Evolutionary conservation across 176 grass and related monocot species (phyloP), one percentile per base, ranked within the genome.

Genomic region (Guadua angustifolia): DNA sequence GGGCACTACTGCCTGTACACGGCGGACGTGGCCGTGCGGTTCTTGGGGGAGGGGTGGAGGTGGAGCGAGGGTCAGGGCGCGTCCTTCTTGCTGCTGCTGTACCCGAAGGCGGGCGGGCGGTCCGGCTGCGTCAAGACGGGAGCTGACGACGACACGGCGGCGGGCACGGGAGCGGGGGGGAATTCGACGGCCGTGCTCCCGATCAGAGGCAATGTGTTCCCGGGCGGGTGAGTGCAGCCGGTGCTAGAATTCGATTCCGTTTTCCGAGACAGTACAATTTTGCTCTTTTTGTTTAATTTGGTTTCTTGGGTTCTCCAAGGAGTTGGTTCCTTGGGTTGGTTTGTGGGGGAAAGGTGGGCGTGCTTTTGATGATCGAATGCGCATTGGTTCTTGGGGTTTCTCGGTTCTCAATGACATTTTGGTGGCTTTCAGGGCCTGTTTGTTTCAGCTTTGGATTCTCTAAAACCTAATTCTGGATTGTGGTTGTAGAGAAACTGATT

Each of bases 21-120:
- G 5, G 16, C 43, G 43, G 89, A 74, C 56, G 67, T 67, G 19
- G 46, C 90, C 1, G 29, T 82, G 63, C 69, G 55, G 85, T 44
- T 85, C 24, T 8, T 88, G 47, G 62, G 1, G 49, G 52, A 39
- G 66, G 45, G 17, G 38, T 45, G 73, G 86, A 75, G 15, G 80
- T 39, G 24, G 76, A 18, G 40, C 51, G 46, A 16, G 5, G 5
- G 56, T 9, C 5, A 2, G 17, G 75, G 57, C 13, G 24, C 64
- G 10, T 94, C 94, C 9, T 97, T 97, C 76, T 68, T 97, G 68
- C 69, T 97, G 50, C 95, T 86, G 43, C 88, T 97, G 39, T 78
- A 91, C 80, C 74, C 88, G 33, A 97, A 94, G 74, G 46, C 55
- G 9, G 4, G 17, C 44, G 79, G 36, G 47, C 77, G 85, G 64